Base-by-base conservation (phyloP, 2,329 filamentous ascomycete species). In the Volutella citrinella region DNA sequence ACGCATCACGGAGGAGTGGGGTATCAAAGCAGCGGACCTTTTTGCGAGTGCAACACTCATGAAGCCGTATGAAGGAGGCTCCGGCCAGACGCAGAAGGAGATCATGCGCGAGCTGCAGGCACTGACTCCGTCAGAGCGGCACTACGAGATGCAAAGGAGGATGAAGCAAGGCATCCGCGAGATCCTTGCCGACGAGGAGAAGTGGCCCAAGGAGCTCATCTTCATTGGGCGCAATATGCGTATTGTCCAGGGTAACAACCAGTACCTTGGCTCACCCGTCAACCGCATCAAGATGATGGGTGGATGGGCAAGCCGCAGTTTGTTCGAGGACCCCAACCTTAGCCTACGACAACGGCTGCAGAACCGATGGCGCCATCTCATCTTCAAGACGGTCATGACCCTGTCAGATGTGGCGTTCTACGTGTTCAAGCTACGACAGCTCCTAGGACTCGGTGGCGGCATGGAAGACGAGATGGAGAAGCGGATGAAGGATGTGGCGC, bases 401-500 rank as follows among this genome's bases (percentile, higher is more conserved):
- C 71, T 77, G 5, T 86, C 81, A 12, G 93, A 97, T 60, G 56
- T 94, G 0, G 78, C 84, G 10, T 98, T 95, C 60, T 94, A 85
- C 60, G 84, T 84, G 49, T 84, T 80, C 50, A 87, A 85, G 65
- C 31, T 94, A 7, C 75, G 80, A 47, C 90, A 97, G 65, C 75
- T 78, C 57, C 56, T 96, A 10, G 86, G 87, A 0, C 61, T 81
- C 4, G 88, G 90, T 0, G 74, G 80, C 9, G 90, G 90, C 0
- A 93, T 97, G 85, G 93, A 97, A 59, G 91, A 96, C 56, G 88
- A 91, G 58, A 81, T 97, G 42, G 93, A 97, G 69, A 76, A 77
- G 55, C 77, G 84, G 49, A 94, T 97, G 89, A 82, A 78, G 62
- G 77, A 74, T 37, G 86, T 96, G 72, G 91, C 90, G 2, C 87